Evolutionary conservation across 1,139 yeast genomes (phyloP).

Genomic region (Hansenula sp.): DNA sequence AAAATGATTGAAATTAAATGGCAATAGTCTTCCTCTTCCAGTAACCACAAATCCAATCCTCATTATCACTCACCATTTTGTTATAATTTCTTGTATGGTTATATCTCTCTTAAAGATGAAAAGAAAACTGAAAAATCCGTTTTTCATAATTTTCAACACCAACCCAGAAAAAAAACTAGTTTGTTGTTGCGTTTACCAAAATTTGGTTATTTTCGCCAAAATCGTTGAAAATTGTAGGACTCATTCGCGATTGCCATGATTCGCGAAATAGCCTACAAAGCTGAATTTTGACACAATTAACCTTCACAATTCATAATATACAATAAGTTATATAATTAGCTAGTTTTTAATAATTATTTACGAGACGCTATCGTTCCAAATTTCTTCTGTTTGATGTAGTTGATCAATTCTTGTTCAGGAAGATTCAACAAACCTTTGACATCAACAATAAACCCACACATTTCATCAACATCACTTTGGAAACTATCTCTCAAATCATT

Average conservation of each 20-base stretch:
- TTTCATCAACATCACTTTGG: slow-evolving; percentile 29
- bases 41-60: not conserved
- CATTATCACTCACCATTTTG: slow-evolving; percentile 5
- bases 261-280: not conserved
- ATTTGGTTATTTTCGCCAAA: not conserved
- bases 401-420: slow-evolving; percentile 28
- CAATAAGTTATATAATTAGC: too few species aligned
- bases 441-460: slow-evolving; percentile 28
- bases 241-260: not conserved
- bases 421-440: slow-evolving; percentile 28
- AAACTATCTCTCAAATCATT: slow-evolving; percentile 27
- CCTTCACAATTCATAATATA: too few species aligned
- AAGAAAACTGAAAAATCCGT: slow-evolving; percentile 3
- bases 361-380: slow-evolving; percentile 7
- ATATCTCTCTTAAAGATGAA: not conserved
- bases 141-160: slow-evolving; percentile 3
- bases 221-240: not conserved
- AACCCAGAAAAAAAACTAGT: not conserved
- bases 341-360: not conserved
- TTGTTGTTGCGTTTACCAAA: not conserved
- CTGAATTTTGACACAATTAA: not conserved
- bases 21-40: not conserved
- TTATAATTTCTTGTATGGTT: slow-evolving; percentile 2
- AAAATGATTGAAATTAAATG: too few species aligned
- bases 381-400: slow-evolving; percentile 24